These are phyloP conservation scores for Clonostachys rhizophaga DNA, from an alignment of 2,329 filamentous ascomycete species.

Conservation along the genomic window DNA sequence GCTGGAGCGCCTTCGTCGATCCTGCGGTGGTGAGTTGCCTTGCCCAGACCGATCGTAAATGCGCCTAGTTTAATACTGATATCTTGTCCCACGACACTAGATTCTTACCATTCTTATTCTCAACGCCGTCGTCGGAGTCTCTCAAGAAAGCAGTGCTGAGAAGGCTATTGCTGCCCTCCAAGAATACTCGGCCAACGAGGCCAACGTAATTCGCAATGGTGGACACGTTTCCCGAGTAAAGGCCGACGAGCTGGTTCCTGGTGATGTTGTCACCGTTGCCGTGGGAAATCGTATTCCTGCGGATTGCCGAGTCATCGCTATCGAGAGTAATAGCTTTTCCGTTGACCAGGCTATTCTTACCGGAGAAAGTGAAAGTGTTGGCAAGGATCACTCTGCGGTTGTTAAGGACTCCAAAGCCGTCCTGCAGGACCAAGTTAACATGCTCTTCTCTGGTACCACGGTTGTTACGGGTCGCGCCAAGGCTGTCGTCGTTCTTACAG, in stretches of 20 bases:
- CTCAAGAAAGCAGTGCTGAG: constrained; percentile 96
- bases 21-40: constrained; percentile 71
- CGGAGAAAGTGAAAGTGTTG: constrained; percentile 94
- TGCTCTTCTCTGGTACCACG: constrained; percentile 97
- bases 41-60: not conserved
- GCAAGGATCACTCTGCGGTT: constrained; percentile 66
- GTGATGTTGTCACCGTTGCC: constrained; percentile 82
- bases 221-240: constrained; percentile 78
- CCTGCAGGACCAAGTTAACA: constrained; percentile 96
- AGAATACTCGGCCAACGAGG: constrained; percentile 98
- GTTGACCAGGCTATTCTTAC: constrained; percentile 97
- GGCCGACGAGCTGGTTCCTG: constrained; percentile 95
- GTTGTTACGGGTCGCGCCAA: constrained; percentile 92
- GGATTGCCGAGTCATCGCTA: constrained; percentile 83
- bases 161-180: constrained; percentile 97
- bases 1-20: constrained; percentile 97
- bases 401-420: constrained; percentile 80
- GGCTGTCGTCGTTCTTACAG: constrained; percentile 87
- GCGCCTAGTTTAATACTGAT: not conserved
- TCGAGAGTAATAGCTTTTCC: constrained; percentile 96
- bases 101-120: constrained; percentile 96
- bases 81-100: constrained; percentile 31
- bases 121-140: constrained; percentile 95
- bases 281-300: constrained; percentile 93
- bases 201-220: constrained; percentile 80